Percentiles rank a stretch among this genome's conserved stretches.
Evolutionary conservation across 257 asterid species (phyloP).

Genomic region (Ajuga chamaepitys): DNA sequence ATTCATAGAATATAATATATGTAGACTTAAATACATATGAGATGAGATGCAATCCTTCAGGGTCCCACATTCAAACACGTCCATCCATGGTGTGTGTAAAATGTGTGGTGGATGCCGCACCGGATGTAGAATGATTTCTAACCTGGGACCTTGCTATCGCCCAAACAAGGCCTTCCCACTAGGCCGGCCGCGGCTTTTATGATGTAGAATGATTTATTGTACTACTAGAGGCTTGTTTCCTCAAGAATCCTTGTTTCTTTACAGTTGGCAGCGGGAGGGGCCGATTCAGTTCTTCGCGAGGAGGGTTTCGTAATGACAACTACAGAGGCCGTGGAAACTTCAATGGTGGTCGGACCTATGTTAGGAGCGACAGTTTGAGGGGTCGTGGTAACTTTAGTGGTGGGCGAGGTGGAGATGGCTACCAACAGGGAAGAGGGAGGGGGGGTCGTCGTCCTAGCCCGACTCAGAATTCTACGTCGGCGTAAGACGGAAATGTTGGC

Average conservation of each 20-base stretch:
- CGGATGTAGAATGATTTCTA: neutral
- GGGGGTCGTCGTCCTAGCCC: conserved; percentile 27
- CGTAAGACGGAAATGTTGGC: conserved; percentile 9
- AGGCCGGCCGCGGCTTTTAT: too few relatives aligned
- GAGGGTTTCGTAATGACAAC: conserved; percentile 52
- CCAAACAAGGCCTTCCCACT: too few relatives aligned
- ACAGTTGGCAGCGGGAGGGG: conserved; percentile 59
- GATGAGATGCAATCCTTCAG: too few relatives aligned
- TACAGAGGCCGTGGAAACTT: conserved; percentile 58
- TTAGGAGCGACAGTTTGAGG: conserved; percentile 53
- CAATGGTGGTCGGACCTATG: conserved; percentile 42
- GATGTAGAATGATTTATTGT: neutral
- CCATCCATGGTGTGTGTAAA: neutral
- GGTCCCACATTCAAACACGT: neutral
- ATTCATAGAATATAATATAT: too few relatives aligned
- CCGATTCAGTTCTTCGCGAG: conserved; percentile 47
- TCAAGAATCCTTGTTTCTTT: conserved; percentile 2
- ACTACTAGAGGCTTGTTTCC: neutral
- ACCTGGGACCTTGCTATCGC: too few relatives aligned
- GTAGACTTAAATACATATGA: too few relatives aligned
- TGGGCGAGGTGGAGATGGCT: conserved; percentile 34
- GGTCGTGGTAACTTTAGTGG: conserved; percentile 32
- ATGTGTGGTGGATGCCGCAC: neutral
- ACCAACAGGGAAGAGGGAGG: conserved; percentile 44
- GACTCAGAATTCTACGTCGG: conserved; percentile 15